Conservation (phyloP, 2,329 filamentous ascomycete genomes). For the Venturia oleaginea region DNA sequence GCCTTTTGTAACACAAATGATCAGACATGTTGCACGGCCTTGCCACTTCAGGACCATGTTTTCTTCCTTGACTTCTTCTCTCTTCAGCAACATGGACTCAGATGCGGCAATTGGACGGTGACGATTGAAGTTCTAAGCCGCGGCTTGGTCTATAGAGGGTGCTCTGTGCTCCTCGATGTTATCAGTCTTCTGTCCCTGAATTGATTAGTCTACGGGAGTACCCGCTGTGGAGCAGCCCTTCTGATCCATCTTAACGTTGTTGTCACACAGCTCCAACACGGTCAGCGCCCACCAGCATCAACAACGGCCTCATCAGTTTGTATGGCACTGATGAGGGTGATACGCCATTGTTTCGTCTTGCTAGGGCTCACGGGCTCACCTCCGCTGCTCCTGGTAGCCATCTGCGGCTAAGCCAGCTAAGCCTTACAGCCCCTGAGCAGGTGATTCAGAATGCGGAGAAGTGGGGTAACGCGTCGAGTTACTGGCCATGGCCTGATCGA, state of each 20-base stretch:
- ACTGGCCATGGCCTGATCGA: constrained; percentile 3
- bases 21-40: too few relatives aligned
- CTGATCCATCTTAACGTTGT: background rate
- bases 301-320: background rate
- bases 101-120: too few relatives aligned
- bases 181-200: background rate
- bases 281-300: background rate
- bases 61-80: too few relatives aligned
- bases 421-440: background rate
- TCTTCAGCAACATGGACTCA: too few relatives aligned
- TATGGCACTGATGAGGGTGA: background rate
- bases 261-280: background rate
- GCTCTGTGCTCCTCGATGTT: background rate
- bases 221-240: background rate
- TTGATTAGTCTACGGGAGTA: background rate
- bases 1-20: too few relatives aligned
- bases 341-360: background rate
- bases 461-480: background rate
- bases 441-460: constrained; percentile 6
- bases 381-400: background rate
- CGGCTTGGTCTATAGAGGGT: too few relatives aligned
- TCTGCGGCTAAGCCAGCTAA: background rate
- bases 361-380: background rate
- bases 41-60: too few relatives aligned
- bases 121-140: too few relatives aligned